phyloP scores from a whole-genome alignment of 2,329 filamentous ascomycete species.

The Aureobasidium sp. region DNA sequence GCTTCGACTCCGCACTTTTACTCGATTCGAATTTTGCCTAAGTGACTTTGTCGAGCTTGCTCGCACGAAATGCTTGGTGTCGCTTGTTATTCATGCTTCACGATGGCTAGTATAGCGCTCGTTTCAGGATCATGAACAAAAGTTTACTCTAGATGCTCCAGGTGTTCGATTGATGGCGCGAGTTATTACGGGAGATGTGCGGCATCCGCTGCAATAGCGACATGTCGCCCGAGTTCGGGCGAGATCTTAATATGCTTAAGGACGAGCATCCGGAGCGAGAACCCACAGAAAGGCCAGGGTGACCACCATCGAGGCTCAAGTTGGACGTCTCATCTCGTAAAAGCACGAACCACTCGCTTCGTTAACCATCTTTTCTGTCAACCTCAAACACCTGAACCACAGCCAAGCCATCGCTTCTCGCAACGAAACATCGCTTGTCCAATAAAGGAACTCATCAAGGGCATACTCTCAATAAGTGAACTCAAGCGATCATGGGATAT shows the following conservation, averaged over 20 bases:
- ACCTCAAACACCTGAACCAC: conserved; percentile 4
- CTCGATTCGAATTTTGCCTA: conserved; percentile 1
- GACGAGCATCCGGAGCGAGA: neutral
- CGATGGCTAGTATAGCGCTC: neutral
- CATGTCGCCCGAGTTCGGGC: neutral
- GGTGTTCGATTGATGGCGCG: neutral
- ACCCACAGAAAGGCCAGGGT: neutral
- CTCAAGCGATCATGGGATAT: neutral
- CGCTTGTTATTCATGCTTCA: neutral
- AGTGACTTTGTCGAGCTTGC: neutral
- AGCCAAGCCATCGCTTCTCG: conserved; percentile 5
- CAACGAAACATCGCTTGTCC: conserved; percentile 6
- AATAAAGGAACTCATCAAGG: neutral
- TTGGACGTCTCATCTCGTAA: neutral
- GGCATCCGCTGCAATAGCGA: neutral
- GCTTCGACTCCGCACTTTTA: neutral
- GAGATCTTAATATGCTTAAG: neutral
- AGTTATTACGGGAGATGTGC: conserved; percentile 2
- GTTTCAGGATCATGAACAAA: neutral
- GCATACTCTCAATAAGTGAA: neutral
- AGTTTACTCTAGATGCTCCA: neutral
- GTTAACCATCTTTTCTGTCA: neutral
- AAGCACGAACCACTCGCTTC: conserved; percentile 1
- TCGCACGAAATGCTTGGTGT: neutral
- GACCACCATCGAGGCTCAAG: neutral